Conservation (phyloP, 1,139 yeast species). For the Candida tropicalis region DNA sequence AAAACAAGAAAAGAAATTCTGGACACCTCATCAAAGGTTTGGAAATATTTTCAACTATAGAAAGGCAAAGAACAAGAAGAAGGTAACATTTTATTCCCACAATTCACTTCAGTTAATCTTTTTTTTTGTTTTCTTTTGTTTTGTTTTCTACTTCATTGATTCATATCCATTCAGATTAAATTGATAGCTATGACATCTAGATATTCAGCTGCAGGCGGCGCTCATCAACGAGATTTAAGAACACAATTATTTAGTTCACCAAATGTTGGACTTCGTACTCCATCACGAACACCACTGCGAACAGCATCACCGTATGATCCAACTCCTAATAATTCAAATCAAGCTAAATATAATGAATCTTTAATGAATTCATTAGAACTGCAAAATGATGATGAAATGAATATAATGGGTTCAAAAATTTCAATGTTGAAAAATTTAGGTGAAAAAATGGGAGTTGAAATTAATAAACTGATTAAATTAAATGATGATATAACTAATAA, state of each 20-base stretch:
- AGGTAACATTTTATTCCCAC: no score
- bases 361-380: constrained; percentile 74
- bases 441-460: constrained; percentile 79
- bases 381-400: constrained; percentile 79
- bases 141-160: neutral
- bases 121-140: neutral
- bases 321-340: constrained; percentile 22
- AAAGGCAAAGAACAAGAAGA: no score
- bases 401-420: constrained; percentile 70
- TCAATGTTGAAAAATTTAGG: constrained; percentile 72
- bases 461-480: constrained; percentile 68
- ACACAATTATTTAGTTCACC: constrained; percentile 46
- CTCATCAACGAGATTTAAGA: constrained; percentile 49
- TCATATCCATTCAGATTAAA: no score
- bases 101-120: no score
- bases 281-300: constrained; percentile 35
- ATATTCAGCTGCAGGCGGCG: constrained; percentile 39
- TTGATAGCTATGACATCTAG: constrained; percentile 37
- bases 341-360: constrained; percentile 54
- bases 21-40: constrained; percentile 2
- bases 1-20: constrained; percentile 1
- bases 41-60: neutral
- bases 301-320: constrained; percentile 56
- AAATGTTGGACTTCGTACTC: constrained; percentile 24
- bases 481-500: constrained; percentile 56